Conservation (phyloP, 495 filamentous ascomycete species). For the Staphylotrichum longicolle region DNA sequence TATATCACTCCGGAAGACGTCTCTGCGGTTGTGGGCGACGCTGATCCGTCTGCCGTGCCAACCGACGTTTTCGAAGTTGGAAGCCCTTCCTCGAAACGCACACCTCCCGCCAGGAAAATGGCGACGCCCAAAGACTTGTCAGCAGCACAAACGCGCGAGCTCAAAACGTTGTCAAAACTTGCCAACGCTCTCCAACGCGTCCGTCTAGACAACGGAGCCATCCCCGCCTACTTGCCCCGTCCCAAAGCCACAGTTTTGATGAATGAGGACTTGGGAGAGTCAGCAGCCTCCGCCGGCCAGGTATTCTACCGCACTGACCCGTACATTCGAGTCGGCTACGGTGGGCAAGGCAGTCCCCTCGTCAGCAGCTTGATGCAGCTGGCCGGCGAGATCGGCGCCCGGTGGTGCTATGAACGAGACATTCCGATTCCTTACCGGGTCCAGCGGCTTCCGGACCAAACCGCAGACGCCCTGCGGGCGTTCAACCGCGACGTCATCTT, state of each 20-base stretch:
- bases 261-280: too few species aligned
- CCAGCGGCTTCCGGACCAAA: conserved; percentile 56
- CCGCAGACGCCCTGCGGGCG: conserved; percentile 38
- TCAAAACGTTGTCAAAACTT: conserved; percentile 38
- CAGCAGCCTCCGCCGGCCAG: conserved; percentile 13
- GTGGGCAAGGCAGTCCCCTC: conserved; percentile 26
- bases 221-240: conserved; percentile 37
- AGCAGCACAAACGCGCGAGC: conserved; percentile 30
- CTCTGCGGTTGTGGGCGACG: conserved; percentile 47
- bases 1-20: conserved; percentile 65
- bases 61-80: conserved; percentile 36
- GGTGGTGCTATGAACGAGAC: conserved; percentile 68
- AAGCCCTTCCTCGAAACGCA: conserved; percentile 21
- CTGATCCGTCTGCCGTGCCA: conserved; percentile 9
- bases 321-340: conserved; percentile 40
- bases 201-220: conserved; percentile 41
- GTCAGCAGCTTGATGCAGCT: conserved; percentile 67
- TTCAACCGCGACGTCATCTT: conserved; percentile 52
- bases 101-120: conserved; percentile 34
- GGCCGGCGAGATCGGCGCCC: conserved; percentile 67
- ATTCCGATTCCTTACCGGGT: conserved; percentile 80
- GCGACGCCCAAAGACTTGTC: conserved; percentile 36
- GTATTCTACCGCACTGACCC: conserved; percentile 38
- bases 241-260: conserved; percentile 37
- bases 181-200: conserved; percentile 35